A percentile compares a stretch with the other conserved stretches of the same genome.
phyloP scores from a whole-genome alignment of 306 rosid species.

The Sphenostylis stenocarpa region DNA sequence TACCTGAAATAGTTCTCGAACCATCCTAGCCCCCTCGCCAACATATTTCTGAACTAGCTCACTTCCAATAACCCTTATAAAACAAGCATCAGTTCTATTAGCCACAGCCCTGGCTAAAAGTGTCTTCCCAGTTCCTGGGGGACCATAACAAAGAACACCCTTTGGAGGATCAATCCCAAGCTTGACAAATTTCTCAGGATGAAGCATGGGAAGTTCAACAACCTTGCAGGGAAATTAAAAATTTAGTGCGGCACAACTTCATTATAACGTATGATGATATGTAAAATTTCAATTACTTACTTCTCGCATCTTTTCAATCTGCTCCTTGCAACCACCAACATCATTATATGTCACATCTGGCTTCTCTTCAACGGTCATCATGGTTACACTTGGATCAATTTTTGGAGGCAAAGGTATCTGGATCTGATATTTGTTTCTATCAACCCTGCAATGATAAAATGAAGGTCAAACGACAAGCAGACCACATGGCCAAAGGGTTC shows the following conservation, averaged over 20 bases:
- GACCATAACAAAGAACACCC: slow-evolving; percentile 99
- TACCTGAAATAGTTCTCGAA: slow-evolving; percentile 96
- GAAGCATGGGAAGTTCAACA: slow-evolving; percentile 99
- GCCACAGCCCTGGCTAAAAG: slow-evolving; percentile 99
- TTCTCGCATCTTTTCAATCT: slow-evolving; percentile 96
- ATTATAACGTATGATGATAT: neutral
- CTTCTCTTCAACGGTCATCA: slow-evolving; percentile 98
- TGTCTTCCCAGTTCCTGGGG: slow-evolving; percentile 99
- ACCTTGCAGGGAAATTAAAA: slow-evolving; percentile 53
- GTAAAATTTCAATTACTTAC: slow-evolving; percentile 41
- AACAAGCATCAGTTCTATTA: slow-evolving; percentile 97
- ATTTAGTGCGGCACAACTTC: slow-evolving; percentile 24
- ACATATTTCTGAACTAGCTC: slow-evolving; percentile 98
- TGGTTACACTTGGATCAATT: slow-evolving; percentile 96
- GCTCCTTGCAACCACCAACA: slow-evolving; percentile 98
- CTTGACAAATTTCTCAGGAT: slow-evolving; percentile 96
- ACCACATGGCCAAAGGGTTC: neutral
- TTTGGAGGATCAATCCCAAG: slow-evolving; percentile 99
- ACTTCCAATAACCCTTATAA: slow-evolving; percentile 98
- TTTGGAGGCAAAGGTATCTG: slow-evolving; percentile 99
- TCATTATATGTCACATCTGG: slow-evolving; percentile 99
- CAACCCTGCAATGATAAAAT: slow-evolving; percentile 66
- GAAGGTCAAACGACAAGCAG: slow-evolving; percentile 35
- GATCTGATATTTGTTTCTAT: slow-evolving; percentile 95
- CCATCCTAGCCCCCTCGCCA: slow-evolving; percentile 99